Evolutionary conservation across 768 basidiomycete genomes (phyloP).

Genomic region (Hygrocybe coccinea): DNA sequence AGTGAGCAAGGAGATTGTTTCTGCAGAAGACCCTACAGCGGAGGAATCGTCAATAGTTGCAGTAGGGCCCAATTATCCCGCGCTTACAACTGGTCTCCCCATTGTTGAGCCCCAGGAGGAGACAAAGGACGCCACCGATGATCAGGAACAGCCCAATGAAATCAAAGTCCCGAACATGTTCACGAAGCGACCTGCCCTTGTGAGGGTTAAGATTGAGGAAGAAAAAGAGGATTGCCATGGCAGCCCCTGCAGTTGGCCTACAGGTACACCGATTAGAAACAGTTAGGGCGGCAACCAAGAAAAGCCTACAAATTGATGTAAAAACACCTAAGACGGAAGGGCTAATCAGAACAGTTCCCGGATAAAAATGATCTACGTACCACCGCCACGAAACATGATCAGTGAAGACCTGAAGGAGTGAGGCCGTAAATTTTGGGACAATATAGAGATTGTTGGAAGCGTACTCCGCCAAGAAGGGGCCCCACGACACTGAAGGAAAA

Average conservation of each 20-base stretch:
- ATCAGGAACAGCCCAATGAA: slow-evolving; percentile 63
- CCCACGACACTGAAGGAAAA: slow-evolving; percentile 50
- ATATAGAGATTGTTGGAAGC: neutral
- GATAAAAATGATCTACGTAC: slow-evolving; percentile 31
- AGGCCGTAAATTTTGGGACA: slow-evolving; percentile 1
- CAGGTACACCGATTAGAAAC: neutral
- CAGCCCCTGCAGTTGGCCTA: slow-evolving; percentile 71
- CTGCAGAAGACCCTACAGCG: slow-evolving; percentile 48
- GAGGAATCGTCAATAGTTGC: neutral
- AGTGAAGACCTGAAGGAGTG: slow-evolving; percentile 49
- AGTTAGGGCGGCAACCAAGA: neutral
- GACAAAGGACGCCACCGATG: slow-evolving; percentile 57
- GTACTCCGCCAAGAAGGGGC: slow-evolving; percentile 76
- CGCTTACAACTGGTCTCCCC: slow-evolving; percentile 62
- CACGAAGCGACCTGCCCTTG: slow-evolving; percentile 47
- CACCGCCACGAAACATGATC: slow-evolving; percentile 79
- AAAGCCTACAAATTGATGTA: slow-evolving; percentile 62
- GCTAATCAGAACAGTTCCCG: neutral
- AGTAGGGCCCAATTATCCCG: neutral
- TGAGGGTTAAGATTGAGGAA: slow-evolving; percentile 81
- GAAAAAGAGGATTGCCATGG: slow-evolving; percentile 56
- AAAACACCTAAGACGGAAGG: slow-evolving; percentile 52
- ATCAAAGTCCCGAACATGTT: slow-evolving; percentile 67
- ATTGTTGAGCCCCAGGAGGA: slow-evolving; percentile 70
- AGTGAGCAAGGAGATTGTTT: slow-evolving; percentile 59